phyloP scores from a whole-genome alignment of 129 eudicot genomes.

The Pulicaria dysenterica region DNA sequence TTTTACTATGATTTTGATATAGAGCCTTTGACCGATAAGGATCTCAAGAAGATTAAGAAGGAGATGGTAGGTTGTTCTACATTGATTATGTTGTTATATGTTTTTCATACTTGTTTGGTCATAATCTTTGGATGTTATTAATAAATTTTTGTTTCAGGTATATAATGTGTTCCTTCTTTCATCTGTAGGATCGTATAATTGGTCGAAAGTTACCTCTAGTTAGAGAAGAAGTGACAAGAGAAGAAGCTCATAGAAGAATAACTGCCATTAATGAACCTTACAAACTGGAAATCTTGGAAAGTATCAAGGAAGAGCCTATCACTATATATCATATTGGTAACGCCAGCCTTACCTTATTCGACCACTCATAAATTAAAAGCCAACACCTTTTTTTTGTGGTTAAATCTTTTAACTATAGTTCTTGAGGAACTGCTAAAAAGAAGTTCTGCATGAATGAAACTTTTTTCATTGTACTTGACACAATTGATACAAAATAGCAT shows the following conservation, averaged over 20 bases:
- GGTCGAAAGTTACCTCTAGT: constrained; percentile 76
- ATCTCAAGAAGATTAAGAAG: constrained; percentile 89
- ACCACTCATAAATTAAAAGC: neutral
- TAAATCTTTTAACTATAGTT: neutral
- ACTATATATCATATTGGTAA: constrained; percentile 95
- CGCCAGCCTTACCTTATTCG: constrained; percentile 14
- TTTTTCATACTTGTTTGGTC: constrained; percentile 5
- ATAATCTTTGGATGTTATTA: constrained; percentile 31
- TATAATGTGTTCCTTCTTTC: constrained; percentile 56
- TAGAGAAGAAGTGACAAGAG: constrained; percentile 96
- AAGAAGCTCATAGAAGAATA: constrained; percentile 85
- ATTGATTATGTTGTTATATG: neutral
- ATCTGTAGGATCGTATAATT: constrained; percentile 95
- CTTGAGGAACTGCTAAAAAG: neutral
- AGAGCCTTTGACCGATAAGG: constrained; percentile 91
- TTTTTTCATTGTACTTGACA: no score
- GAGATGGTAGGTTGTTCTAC: constrained; percentile 79
- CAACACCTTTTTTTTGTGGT: neutral
- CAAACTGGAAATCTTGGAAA: constrained; percentile 83
- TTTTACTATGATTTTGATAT: constrained; percentile 95
- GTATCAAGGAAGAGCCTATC: constrained; percentile 88
- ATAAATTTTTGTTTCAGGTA: constrained; percentile 45
- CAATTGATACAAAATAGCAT: no score
- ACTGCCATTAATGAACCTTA: constrained; percentile 85
- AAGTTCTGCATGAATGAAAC: no score